These are phyloP conservation scores for Teratosphaeria zuluensis DNA, from an alignment of 2,329 filamentous ascomycete genomes.

Conservation along the genomic window DNA sequence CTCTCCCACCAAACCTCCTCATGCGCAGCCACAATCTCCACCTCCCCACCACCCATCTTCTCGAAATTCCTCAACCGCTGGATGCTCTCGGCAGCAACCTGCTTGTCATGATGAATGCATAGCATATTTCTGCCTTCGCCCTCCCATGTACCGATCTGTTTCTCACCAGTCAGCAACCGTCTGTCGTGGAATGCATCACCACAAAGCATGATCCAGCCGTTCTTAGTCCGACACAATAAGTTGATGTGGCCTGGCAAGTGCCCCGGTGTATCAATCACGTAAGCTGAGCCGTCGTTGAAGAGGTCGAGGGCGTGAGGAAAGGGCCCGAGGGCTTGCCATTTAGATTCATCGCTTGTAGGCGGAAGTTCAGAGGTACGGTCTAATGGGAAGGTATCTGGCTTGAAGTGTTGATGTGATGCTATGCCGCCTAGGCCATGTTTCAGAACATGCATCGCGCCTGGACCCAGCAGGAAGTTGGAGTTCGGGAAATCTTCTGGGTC, in stretches of 20 bases:
- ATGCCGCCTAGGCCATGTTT: conserved; percentile 17
- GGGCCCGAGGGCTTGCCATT: conserved; percentile 35
- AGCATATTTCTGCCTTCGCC: conserved; percentile 35
- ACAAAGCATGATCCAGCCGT: conserved; percentile 40
- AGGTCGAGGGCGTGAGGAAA: conserved; percentile 40
- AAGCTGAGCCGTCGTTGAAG: conserved; percentile 38
- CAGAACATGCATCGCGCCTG: conserved; percentile 36
- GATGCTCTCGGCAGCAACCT: conserved; percentile 36
- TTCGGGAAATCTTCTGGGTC: conserved; percentile 43
- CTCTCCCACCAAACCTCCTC: conserved; percentile 38
- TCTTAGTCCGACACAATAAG: conserved; percentile 33
- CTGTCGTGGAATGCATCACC: conserved; percentile 47
- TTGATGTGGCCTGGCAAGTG: conserved; percentile 46
- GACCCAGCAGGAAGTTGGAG: conserved; percentile 43
- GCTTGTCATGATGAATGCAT: conserved; percentile 44
- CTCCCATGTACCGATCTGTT: conserved; percentile 42
- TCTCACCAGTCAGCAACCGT: conserved; percentile 42
- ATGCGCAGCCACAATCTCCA: conserved; percentile 45
- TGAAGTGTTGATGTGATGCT: conserved; percentile 34
- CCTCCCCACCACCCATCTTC: conserved; percentile 23
- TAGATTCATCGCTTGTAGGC: conserved; percentile 8
- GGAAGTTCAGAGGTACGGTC: conserved; percentile 37
- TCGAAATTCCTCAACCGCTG: conserved; percentile 30
- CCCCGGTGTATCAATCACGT: conserved; percentile 41
- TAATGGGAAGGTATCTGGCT: conserved; percentile 32